Percentiles rank a stretch among this genome's conserved stretches.
These are phyloP conservation scores for Beauveria scarabaeidicola DNA, from an alignment of 2,329 filamentous ascomycete species.

Conservation along the genomic window DNA sequence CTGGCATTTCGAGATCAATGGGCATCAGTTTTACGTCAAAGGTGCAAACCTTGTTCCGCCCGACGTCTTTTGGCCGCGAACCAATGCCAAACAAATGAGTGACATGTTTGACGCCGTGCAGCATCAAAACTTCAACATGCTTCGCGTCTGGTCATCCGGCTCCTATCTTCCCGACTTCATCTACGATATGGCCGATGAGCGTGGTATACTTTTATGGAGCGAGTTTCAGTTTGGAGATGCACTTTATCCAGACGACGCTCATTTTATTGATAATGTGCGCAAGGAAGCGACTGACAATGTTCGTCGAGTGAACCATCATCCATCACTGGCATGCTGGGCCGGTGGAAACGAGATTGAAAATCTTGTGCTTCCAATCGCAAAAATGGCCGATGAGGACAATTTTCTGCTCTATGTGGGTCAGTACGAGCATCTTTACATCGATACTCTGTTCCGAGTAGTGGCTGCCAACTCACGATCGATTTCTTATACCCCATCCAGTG, in stretches of 20 bases:
- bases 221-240: slow-evolving; percentile 56
- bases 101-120: slow-evolving; percentile 39
- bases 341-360: slow-evolving; percentile 54
- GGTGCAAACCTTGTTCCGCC: slow-evolving; percentile 56
- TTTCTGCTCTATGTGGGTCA: background rate
- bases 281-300: slow-evolving; percentile 52
- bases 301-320: slow-evolving; percentile 52
- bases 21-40: slow-evolving; percentile 55
- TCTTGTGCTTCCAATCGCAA: slow-evolving; percentile 32
- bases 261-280: slow-evolving; percentile 46
- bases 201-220: slow-evolving; percentile 52
- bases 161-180: slow-evolving; percentile 54
- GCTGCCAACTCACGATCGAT: slow-evolving; percentile 7
- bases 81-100: slow-evolving; percentile 42
- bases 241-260: slow-evolving; percentile 45
- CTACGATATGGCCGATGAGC: slow-evolving; percentile 54
- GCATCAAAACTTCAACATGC: slow-evolving; percentile 53
- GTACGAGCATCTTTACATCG: slow-evolving; percentile 10
- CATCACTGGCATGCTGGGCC: slow-evolving; percentile 44
- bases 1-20: slow-evolving; percentile 59
- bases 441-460: slow-evolving; percentile 2
- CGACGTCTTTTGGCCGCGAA: slow-evolving; percentile 54
- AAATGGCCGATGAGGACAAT: background rate
- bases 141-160: slow-evolving; percentile 53
- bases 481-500: slow-evolving; percentile 10